Evolutionary conservation across 106 monocot genomes (phyloP).

Genomic region (Alisma plantagoaquatica): DNA sequence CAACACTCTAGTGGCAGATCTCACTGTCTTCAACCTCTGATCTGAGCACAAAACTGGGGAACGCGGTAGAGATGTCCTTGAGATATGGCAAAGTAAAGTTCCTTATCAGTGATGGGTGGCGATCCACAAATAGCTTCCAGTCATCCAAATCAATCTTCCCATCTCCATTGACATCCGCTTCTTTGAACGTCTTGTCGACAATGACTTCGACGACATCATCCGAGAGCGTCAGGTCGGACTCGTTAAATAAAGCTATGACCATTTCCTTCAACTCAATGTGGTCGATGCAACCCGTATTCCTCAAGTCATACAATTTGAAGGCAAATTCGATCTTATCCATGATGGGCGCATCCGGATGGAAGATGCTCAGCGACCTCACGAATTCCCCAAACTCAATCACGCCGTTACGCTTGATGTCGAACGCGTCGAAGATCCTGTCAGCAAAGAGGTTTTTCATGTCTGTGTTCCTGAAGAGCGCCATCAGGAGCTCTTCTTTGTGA

Average conservation of each 20-base stretch:
- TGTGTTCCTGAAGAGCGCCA: constrained; percentile 64
- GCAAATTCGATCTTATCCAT: constrained; percentile 56
- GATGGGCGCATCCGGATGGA: constrained; percentile 53
- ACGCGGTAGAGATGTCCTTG: constrained; percentile 8
- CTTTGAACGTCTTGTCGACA: constrained; percentile 26
- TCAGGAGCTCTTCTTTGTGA: constrained; percentile 70
- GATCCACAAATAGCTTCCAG: constrained; percentile 12
- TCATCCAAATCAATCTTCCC: constrained; percentile 13
- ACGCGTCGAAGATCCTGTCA: constrained; percentile 68
- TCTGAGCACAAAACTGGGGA: constrained; percentile 6
- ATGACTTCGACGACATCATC: constrained; percentile 53
- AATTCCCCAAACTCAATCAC: constrained; percentile 87
- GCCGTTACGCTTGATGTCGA: constrained; percentile 61
- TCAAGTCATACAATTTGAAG: constrained; percentile 67
- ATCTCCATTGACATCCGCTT: constrained; percentile 14
- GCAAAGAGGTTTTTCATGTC: constrained; percentile 54
- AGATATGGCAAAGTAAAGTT: constrained; percentile 20
- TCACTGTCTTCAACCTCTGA: constrained; percentile 2
- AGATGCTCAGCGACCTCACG: constrained; percentile 65
- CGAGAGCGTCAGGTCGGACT: constrained; percentile 59
- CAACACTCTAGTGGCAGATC: background rate
- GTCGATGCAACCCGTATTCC: constrained; percentile 63
- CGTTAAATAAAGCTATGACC: constrained; percentile 71
- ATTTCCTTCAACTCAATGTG: constrained; percentile 75
- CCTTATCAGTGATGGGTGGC: constrained; percentile 12